Base-by-base conservation (phyloP, 1,284 basidiomycete species). In the Leccinum pallidistipes region DNA sequence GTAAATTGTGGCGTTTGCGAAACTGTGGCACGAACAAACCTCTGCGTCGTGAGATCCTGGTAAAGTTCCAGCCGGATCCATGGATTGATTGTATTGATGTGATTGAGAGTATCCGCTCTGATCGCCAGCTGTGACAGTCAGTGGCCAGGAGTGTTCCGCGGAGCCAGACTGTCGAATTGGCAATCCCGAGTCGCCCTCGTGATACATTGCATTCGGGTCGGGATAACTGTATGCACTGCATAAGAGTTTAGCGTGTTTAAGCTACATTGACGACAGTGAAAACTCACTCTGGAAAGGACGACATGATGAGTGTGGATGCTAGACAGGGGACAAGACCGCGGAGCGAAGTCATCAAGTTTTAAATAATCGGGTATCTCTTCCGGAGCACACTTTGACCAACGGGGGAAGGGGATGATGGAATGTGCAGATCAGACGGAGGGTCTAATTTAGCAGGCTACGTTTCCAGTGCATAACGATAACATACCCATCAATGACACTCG, bases 381-480 rank as follows among this genome's bases (percentile, higher is more conserved):
- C 64, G 56, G 55, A 56, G 56, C 53, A 59, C 14, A 62, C 65
- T 71, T 70, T 70, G 54, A 21, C 66, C 34, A 55, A 59, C n/a
- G 61, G 52, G 60, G 56, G 55, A 57, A 29, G 6, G 38, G 50
- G 43, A 60, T 72, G 66, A 62, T 63, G 64, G 53, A 64, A 73
- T 67, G 59, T 8, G 60, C 32, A 56, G 57, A 71, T 70, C 63
- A 57, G 58, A 63, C 24, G 45, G 51, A 32, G 49, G 49, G 57
- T 38, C 68, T 54, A 58, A 62, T 67, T 69, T 70, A 51, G 63
- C 54, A 64, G 50, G 62, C 63, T 64, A 60, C 27, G 11, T 59
- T 71, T 73, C 72, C 70, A 72, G 73, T 75, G 72, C 54, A 72
- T 64, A 59, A 70, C 73, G 66, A 70, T 49, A 67, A 55, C 52